phyloP scores from a whole-genome alignment of 257 asterid species.

The Solanum ossicruentum region DNA sequence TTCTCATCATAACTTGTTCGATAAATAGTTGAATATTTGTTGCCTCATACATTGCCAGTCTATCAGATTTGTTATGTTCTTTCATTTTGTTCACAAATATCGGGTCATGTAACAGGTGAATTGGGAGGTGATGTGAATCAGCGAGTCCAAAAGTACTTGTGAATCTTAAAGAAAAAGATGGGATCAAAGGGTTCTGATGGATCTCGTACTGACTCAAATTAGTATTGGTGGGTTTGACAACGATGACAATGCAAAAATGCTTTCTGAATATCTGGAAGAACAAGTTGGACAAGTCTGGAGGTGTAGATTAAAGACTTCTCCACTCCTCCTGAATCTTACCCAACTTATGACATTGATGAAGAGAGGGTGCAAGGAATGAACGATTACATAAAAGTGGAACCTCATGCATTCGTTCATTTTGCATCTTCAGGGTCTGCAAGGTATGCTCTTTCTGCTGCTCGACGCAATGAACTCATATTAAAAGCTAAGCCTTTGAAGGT shows the following conservation, averaged over 20 bases:
- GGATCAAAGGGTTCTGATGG: conserved; percentile 28
- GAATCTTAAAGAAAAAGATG: conserved; percentile 20
- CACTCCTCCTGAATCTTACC: conserved; percentile 65
- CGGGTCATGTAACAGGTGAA: background rate
- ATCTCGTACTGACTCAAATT: conserved; percentile 54
- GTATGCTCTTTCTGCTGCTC: conserved; percentile 44
- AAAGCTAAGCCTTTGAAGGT: conserved; percentile 33
- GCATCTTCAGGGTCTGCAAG: conserved; percentile 37
- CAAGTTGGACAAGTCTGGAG: conserved; percentile 63
- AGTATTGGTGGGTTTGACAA: conserved; percentile 63
- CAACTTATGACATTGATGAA: conserved; percentile 29
- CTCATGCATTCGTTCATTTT: conserved; percentile 87
- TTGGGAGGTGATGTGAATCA: background rate
- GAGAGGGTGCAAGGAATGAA: conserved; percentile 16
- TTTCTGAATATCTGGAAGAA: conserved; percentile 45
- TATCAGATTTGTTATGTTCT: background rate
- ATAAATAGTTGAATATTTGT: background rate
- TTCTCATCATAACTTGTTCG: background rate
- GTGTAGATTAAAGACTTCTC: conserved; percentile 92
- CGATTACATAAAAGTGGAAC: conserved; percentile 48
- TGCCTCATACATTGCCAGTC: background rate
- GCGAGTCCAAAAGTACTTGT: background rate
- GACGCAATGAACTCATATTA: conserved; percentile 34
- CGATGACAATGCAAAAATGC: conserved; percentile 50
- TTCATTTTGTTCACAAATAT: background rate